Evolutionary conservation across 345 rosid genomes (phyloP).

Genomic region (Mercurialis annua): DNA sequence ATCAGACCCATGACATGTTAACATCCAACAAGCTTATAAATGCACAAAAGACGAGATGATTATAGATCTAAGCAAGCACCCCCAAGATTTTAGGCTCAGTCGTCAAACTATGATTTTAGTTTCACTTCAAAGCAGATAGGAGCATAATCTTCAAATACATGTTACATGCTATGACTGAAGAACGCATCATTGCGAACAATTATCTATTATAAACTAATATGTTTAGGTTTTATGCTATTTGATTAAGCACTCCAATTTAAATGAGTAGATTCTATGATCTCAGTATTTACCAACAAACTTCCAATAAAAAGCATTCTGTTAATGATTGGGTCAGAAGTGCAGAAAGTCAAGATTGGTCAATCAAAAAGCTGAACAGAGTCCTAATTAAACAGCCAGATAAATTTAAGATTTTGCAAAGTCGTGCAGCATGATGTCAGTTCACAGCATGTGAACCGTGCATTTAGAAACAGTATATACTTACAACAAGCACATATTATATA

Average conservation of each 20-base stretch:
- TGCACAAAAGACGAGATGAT: background rate
- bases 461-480: background rate
- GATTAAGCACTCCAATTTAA: background rate
- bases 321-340: background rate
- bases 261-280: background rate
- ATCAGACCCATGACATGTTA: background rate
- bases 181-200: background rate
- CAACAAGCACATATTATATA: background rate
- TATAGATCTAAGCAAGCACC: background rate
- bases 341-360: background rate
- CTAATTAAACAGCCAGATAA: background rate
- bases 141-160: background rate
- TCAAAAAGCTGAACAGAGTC: background rate
- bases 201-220: background rate
- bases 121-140: background rate
- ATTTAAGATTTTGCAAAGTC: background rate
- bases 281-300: background rate
- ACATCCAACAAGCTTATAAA: background rate
- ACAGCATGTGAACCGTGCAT: background rate
- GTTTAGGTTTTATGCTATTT: background rate
- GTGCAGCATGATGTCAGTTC: background rate
- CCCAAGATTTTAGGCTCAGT: background rate
- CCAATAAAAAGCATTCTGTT: background rate
- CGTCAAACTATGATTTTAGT: background rate
- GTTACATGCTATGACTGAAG: background rate